Evolutionary conservation across 345 rosid species (phyloP).

Genomic region (Raphanus sativus): DNA sequence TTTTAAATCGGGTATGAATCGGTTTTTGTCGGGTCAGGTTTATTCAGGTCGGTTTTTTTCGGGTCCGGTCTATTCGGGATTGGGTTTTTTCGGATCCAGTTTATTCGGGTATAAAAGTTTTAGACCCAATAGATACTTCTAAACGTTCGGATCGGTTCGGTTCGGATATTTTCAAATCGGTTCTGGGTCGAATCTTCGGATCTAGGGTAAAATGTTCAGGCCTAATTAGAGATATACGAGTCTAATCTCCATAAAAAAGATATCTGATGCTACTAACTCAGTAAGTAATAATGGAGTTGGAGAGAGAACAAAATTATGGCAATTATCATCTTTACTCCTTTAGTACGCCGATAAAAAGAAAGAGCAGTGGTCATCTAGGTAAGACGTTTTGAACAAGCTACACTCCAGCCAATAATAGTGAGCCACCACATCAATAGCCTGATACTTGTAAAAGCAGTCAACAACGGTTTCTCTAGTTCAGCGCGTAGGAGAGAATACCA

Average conservation of each 20-base stretch:
- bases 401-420: background rate
- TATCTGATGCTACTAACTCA: background rate
- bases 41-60: too few relatives aligned
- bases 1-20: too few relatives aligned
- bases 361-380: background rate
- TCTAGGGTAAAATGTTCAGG: too few relatives aligned
- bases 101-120: too few relatives aligned
- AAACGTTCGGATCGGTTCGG: too few relatives aligned
- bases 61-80: too few relatives aligned
- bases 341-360: background rate
- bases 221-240: too few relatives aligned
- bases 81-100: too few relatives aligned
- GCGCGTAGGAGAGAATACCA: background rate
- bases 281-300: background rate
- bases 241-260: background rate
- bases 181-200: too few relatives aligned
- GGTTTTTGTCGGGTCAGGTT: too few relatives aligned
- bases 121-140: too few relatives aligned
- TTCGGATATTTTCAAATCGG: too few relatives aligned
- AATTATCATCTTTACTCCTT: background rate
- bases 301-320: background rate
- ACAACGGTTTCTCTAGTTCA: constrained; percentile 3
- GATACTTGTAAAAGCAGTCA: background rate
- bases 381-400: background rate
- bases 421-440: background rate